Conservation (phyloP, 1,284 basidiomycete genomes). For the Apiotrichum laibachii region DNA sequence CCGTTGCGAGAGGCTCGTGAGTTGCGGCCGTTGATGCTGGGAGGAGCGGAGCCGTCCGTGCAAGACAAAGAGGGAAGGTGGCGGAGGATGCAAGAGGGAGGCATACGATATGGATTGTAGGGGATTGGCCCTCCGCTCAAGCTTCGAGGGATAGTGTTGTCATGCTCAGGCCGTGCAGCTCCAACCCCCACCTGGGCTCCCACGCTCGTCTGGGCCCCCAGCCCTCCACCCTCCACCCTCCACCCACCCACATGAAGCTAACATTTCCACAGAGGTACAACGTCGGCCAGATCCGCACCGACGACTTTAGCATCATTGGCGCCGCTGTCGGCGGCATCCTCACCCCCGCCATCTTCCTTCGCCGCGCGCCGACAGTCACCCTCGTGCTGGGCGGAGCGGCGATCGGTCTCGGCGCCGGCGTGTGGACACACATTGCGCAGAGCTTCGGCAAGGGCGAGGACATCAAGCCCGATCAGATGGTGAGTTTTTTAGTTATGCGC, state of each 20-base stretch:
- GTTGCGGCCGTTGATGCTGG: no score
- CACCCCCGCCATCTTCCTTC: constrained; percentile 44
- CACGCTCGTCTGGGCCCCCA: no score
- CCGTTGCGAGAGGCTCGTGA: constrained; percentile 38
- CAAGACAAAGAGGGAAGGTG: no score
- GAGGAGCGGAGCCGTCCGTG: no score
- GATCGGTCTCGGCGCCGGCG: constrained; percentile 45
- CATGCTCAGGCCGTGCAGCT: no score
- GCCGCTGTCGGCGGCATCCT: constrained; percentile 40
- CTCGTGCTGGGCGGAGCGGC: constrained; percentile 44
- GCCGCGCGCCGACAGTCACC: constrained; percentile 34
- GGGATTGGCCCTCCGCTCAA: no score
- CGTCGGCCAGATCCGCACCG: constrained; percentile 35
- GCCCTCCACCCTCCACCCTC: neutral
- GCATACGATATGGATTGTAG: no score
- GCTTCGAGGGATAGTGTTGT: no score
- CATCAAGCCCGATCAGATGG: constrained; percentile 41
- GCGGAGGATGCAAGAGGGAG: no score
- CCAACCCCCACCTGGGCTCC: no score
- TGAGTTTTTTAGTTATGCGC: constrained; percentile 18
- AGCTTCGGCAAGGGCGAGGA: constrained; percentile 34
- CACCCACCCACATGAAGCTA: neutral
- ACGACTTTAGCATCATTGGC: constrained; percentile 50
- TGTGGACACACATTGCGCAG: constrained; percentile 39
- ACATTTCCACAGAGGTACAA: constrained; percentile 27